Evolutionary conservation across 106 monocot genomes (phyloP).

Genomic region (Chionographis japonica): DNA sequence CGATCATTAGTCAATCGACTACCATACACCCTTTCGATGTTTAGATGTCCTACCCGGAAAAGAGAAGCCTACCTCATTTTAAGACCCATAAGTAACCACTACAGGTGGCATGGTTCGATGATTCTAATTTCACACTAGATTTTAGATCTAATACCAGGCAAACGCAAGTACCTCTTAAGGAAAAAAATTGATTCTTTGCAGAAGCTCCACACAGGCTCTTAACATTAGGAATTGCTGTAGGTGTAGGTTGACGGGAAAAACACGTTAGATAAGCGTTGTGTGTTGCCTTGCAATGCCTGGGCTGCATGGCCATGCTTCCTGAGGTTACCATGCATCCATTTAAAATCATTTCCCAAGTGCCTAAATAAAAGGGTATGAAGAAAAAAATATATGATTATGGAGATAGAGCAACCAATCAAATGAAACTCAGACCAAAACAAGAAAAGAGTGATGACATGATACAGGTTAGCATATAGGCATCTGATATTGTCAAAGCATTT

Average conservation of each 20-base stretch:
- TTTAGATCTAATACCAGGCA: background rate
- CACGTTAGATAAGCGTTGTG: constrained; percentile 2
- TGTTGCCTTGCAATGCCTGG: constrained; percentile 4
- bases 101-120: no score
- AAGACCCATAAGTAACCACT: no score
- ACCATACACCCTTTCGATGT: no score
- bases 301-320: constrained; percentile 23
- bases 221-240: background rate
- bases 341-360: constrained; percentile 32
- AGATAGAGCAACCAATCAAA: no score
- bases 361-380: background rate
- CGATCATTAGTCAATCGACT: no score
- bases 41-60: no score
- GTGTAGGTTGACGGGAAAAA: background rate
- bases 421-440: no score
- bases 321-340: constrained; percentile 36
- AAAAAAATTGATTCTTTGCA: background rate
- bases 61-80: no score
- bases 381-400: no score
- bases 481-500: no score
- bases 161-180: constrained; percentile 13
- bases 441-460: no score
- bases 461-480: no score
- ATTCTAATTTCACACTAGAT: background rate
- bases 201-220: constrained; percentile 8